Percentiles rank a stretch among this genome's conserved stretches.
Conservation (phyloP, 305 asterid species). For the Euphrasia arctica region DNA sequence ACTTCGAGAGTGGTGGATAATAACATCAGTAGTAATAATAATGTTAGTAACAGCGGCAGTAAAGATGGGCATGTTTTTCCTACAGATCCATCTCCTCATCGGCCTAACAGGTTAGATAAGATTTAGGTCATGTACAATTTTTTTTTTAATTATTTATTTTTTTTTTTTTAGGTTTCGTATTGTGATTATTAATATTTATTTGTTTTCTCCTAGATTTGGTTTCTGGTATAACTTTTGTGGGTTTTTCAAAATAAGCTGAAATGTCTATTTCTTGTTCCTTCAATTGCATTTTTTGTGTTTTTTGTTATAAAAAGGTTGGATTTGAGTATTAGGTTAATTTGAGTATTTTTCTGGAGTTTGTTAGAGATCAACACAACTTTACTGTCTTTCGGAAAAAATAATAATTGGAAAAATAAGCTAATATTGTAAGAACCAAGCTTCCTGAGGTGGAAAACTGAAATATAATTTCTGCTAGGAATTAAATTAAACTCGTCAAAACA, state of each 20-base stretch:
- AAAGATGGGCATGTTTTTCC: conserved; percentile 36
- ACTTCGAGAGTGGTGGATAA: conserved; percentile 66
- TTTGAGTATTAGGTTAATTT: conserved; percentile 2
- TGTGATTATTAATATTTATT: not conserved
- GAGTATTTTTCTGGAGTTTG: too few relatives aligned
- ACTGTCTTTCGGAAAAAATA: conserved; percentile 1
- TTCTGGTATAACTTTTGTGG: conserved; percentile 3
- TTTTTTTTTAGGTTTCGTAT: conserved; percentile 16
- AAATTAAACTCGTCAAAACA: too few relatives aligned
- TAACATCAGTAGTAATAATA: conserved; percentile 12
- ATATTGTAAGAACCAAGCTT: too few relatives aligned
- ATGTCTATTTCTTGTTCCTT: not conserved
- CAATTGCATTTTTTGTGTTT: not conserved
- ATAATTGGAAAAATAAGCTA: conserved; percentile 8
- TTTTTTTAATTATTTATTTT: not conserved
- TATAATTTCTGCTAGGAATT: not conserved
- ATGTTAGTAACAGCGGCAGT: conserved; percentile 25
- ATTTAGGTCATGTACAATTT: not conserved
- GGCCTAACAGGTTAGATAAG: conserved; percentile 52
- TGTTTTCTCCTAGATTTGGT: conserved; percentile 20
- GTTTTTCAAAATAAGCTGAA: not conserved
- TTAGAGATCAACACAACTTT: conserved; percentile 31
- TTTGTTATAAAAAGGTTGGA: not conserved
- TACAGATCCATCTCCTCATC: conserved; percentile 65
- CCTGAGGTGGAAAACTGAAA: too few relatives aligned